phyloP scores from a whole-genome alignment of 2,329 filamentous ascomycete genomes.

The Lachnellula arida region DNA sequence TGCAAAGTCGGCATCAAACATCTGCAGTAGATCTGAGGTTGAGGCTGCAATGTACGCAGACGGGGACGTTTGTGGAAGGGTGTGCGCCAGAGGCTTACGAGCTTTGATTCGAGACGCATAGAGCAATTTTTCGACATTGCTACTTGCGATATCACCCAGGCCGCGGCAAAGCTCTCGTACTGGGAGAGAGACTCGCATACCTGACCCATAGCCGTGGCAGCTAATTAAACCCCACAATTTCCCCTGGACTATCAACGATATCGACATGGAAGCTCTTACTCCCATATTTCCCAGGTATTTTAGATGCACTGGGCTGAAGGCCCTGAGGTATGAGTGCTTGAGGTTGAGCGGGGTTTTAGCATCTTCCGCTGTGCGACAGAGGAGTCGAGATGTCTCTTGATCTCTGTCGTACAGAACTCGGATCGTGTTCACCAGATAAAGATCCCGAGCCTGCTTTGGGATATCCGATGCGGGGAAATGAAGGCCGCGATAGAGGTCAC shows the following conservation, averaged over 20 bases:
- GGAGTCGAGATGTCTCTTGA: slow-evolving; percentile 69
- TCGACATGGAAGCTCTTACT: slow-evolving; percentile 85
- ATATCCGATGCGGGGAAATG: slow-evolving; percentile 73
- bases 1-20: slow-evolving; percentile 22
- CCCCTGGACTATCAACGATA: slow-evolving; percentile 78
- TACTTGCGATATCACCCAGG: slow-evolving; percentile 43
- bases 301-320: slow-evolving; percentile 83
- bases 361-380: slow-evolving; percentile 70
- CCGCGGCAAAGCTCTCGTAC: slow-evolving; percentile 86
- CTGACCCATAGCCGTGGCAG: slow-evolving; percentile 72
- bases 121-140: slow-evolving; percentile 20
- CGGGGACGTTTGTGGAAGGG: slow-evolving; percentile 12
- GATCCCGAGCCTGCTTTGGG: slow-evolving; percentile 74
- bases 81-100: slow-evolving; percentile 11
- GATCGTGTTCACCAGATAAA: slow-evolving; percentile 85
- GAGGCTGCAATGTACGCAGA: slow-evolving; percentile 20
- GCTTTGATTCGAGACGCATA: slow-evolving; percentile 16
- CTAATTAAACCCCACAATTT: slow-evolving; percentile 84
- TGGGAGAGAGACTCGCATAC: slow-evolving; percentile 85
- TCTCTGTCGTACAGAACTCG: slow-evolving; percentile 81
- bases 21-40: slow-evolving; percentile 16
- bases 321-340: slow-evolving; percentile 75
- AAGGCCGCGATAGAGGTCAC: slow-evolving; percentile 3
- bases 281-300: slow-evolving; percentile 85
- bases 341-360: slow-evolving; percentile 71